Evolutionary conservation across 768 basidiomycete species (phyloP), one percentile per base, ranked within the genome.

Genomic region (Collybia mongolica): DNA sequence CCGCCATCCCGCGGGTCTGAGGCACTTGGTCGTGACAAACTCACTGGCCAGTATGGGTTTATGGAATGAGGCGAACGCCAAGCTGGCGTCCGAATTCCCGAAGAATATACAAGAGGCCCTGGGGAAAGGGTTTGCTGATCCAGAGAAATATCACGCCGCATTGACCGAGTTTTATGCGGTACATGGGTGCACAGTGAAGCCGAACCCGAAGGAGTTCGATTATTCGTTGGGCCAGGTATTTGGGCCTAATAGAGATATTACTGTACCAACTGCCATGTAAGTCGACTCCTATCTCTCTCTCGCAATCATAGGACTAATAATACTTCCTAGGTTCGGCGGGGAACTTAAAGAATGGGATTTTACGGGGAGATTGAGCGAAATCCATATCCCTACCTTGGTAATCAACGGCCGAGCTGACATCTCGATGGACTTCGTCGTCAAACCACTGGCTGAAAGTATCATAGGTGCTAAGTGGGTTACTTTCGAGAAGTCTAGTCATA

Each of bases 351-450:
- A 65, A 2, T 83, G 81, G 81, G 62, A 68, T 11, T 71, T 80
- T 44, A 58, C 78, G 12, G 71, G 75, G 36, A 65, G 72, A 9
- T 59, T 81, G 7, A 64, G 70, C 52, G 70, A 63, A 3, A 75
- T 80, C 22, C 35, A 48, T 5, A 64, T 65, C 6, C 66, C 72
- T 1, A 72, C 72, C 0, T 62, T 82, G 23, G 46, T 74, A 26
- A 68, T 75, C 40, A 77, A 76, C 49, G 76, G 76, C 8, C 55
- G 55, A 3, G 60, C 68, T 36, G 77, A 80, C 55, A 65, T 70
- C 15, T 65, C 69, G 11, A 66, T 71, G 45, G 75, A 79, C 59
- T 65, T 59, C 20, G 66, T 67, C 2, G 61, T 72, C 18, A 40
- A 55, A 19, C 72, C 74, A 17, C 68, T 73, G 52, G 74, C 75